These are phyloP conservation scores for Hemisphaericaspora lyxosophila DNA, from an alignment of 1,139 yeast genomes.

Conservation along the genomic window DNA sequence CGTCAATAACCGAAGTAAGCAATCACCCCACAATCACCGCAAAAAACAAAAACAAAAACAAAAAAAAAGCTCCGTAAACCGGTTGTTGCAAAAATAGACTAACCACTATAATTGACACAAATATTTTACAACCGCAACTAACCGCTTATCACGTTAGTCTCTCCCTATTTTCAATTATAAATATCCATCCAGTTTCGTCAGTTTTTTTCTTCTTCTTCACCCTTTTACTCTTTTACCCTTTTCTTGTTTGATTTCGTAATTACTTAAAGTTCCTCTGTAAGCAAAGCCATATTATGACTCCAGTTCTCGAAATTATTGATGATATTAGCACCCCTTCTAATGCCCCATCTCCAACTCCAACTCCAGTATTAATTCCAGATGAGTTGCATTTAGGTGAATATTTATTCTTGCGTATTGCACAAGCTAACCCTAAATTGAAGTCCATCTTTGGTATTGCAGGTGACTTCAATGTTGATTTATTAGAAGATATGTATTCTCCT, in stretches of 20 bases:
- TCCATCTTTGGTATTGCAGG: slow-evolving; percentile 44
- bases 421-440: slow-evolving; percentile 36
- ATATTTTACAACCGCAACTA: too few species aligned
- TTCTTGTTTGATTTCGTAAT: background rate
- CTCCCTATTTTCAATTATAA: too few species aligned
- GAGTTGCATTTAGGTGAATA: slow-evolving; percentile 39
- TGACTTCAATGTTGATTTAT: slow-evolving; percentile 39
- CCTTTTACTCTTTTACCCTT: background rate
- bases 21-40: too few species aligned
- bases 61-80: too few species aligned
- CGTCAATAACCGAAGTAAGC: too few species aligned
- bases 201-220: too few species aligned
- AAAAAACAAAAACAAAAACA: too few species aligned
- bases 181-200: too few species aligned
- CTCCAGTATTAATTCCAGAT: slow-evolving; percentile 7
- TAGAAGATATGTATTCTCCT: slow-evolving; percentile 36
- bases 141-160: too few species aligned
- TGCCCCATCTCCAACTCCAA: slow-evolving; percentile 2
- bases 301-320: slow-evolving; percentile 6
- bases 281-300: slow-evolving; percentile 7
- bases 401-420: slow-evolving; percentile 34
- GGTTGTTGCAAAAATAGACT: too few species aligned
- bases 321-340: background rate
- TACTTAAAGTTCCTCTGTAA: background rate
- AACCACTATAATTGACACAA: too few species aligned